Evolutionary conservation across 768 basidiomycete genomes (phyloP), one percentile per base, ranked within the genome.

Genomic region (Russula abietina): DNA sequence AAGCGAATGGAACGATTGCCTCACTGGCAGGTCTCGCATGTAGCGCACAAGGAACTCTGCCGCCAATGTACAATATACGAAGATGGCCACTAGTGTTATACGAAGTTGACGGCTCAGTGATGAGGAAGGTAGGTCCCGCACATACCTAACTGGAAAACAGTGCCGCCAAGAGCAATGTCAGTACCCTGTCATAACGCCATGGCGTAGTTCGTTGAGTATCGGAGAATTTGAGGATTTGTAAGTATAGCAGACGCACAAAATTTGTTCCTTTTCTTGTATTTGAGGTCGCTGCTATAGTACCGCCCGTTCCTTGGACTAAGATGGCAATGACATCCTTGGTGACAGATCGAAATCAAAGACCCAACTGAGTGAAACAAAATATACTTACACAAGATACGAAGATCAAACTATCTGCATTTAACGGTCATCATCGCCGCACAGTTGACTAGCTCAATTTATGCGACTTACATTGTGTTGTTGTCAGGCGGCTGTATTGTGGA

Each of bases 241-340:
- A 10, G 30, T 33, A 30, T 16, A 45, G 32, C 33, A 28, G 38
- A 56, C 62, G 41, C 24, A 57, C 55, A 7, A 59, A 2, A 4
- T 46, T 36, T 5, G 58, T 43, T 41, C 51, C 32, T 39, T 52
- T n/a, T 49, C 0, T 16, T 11, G 16, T 16, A 46, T 19, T 12
- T 49, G n/a, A 17, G n/a, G 11, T 36, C 16, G 66, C 51, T 14
- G 64, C 60, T 45, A 65, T 30, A 8, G 46, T 36, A 41, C 64
- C 60, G 14, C 66, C 66, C 9, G 46, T 10, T 32, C 52, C 59
- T 57, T 62, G 64, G 14, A 59, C 54, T 1, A 55, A 8, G 16
- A 67, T 57, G n/a, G 66, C 36, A 36, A 65, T 43, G 22, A 65
- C 52, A 38, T 67, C 66, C 66, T 65, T 30, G 16, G 22, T n/a